Conservation (phyloP, 768 basidiomycete genomes). For the Psilocybe cubensis region DNA sequence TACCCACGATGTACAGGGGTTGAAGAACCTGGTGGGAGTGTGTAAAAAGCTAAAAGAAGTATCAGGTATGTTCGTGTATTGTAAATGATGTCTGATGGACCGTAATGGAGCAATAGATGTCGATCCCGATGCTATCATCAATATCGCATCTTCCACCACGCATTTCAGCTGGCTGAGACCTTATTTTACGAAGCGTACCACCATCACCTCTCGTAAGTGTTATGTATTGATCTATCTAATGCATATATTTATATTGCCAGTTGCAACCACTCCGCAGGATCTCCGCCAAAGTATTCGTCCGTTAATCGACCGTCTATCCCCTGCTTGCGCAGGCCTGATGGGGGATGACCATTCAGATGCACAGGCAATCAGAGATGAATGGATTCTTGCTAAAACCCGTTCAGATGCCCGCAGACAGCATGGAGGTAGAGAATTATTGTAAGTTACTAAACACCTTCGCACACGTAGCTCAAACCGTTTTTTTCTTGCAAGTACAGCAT, state of each 20-base stretch:
- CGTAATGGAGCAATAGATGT: slow-evolving; percentile 15
- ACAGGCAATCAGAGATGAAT: slow-evolving; percentile 61
- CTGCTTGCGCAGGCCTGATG: slow-evolving; percentile 61
- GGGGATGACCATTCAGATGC: slow-evolving; percentile 67
- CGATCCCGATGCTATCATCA: slow-evolving; percentile 24
- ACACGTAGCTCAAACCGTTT: neutral
- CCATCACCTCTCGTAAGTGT: slow-evolving; percentile 32
- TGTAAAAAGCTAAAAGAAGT: slow-evolving; percentile 59
- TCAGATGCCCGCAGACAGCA: slow-evolving; percentile 28
- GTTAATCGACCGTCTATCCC: slow-evolving; percentile 58
- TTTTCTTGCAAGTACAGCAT: slow-evolving; percentile 42
- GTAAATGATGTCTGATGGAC: neutral
- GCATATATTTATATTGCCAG: slow-evolving; percentile 25
- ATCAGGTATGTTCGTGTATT: slow-evolving; percentile 39
- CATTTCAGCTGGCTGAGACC: slow-evolving; percentile 51
- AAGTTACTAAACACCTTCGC: slow-evolving; percentile 1
- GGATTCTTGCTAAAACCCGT: slow-evolving; percentile 54
- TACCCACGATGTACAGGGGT: slow-evolving; percentile 48
- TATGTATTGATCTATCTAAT: neutral
- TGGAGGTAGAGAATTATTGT: slow-evolving; percentile 38
- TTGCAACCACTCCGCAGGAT: slow-evolving; percentile 52
- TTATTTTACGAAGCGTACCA: slow-evolving; percentile 36
- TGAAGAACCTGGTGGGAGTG: slow-evolving; percentile 53
- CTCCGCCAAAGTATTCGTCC: slow-evolving; percentile 53
- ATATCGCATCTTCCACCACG: slow-evolving; percentile 31